These are phyloP conservation scores for Aspergillus nidulans DNA, from an alignment of 495 filamentous ascomycete genomes.

Conservation along the genomic window DNA sequence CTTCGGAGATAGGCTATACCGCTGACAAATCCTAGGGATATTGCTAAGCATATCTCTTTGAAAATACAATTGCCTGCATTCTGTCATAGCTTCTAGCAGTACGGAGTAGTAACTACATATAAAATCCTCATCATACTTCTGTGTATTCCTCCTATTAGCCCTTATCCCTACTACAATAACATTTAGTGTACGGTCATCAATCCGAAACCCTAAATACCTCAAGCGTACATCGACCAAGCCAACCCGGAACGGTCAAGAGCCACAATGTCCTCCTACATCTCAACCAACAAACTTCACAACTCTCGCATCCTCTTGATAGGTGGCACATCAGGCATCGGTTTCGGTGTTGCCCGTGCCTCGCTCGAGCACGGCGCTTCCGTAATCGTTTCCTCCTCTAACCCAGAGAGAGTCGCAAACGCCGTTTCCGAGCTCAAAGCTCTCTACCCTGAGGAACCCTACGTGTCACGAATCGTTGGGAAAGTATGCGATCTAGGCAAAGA, in stretches of 20 bases:
- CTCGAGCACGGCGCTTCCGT: slow-evolving; percentile 43
- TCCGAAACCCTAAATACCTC: background rate
- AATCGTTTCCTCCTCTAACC: slow-evolving; percentile 51
- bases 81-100: too few relatives aligned
- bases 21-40: too few relatives aligned
- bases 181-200: too few relatives aligned
- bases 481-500: slow-evolving; percentile 46
- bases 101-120: too few relatives aligned
- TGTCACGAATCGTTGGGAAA: slow-evolving; percentile 36
- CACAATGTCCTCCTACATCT: slow-evolving; percentile 1
- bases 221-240: background rate
- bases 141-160: too few relatives aligned
- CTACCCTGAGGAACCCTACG: slow-evolving; percentile 27
- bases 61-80: too few relatives aligned
- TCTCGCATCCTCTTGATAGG: slow-evolving; percentile 49
- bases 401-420: slow-evolving; percentile 34
- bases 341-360: slow-evolving; percentile 46
- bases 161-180: too few relatives aligned
- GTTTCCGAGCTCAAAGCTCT: slow-evolving; percentile 30
- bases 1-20: too few relatives aligned
- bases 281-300: slow-evolving; percentile 23
- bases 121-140: too few relatives aligned
- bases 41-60: too few relatives aligned
- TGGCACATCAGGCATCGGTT: slow-evolving; percentile 54
- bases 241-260: background rate